Conservation (phyloP, 164 flowering plant species). For the Malania oleifera region DNA sequence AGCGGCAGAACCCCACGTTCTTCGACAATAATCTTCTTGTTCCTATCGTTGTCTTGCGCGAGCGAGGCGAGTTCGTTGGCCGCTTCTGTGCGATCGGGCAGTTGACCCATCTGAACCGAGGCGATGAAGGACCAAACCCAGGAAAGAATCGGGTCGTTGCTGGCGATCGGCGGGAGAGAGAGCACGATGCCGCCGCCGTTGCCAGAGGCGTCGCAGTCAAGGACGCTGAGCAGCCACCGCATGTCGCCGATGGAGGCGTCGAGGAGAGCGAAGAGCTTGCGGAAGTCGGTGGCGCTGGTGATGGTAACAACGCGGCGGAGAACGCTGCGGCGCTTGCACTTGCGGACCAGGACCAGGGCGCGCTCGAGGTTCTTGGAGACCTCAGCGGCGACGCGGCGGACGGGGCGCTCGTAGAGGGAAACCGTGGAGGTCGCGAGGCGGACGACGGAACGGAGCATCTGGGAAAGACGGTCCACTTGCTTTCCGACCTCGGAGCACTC, state of each 20-base stretch:
- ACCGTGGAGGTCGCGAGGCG: constrained; percentile 20
- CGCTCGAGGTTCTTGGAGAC: constrained; percentile 23
- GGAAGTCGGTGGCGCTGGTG: constrained; percentile 29
- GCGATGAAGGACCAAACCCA: constrained; percentile 36
- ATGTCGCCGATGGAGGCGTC: constrained; percentile 36
- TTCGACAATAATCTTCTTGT: constrained; percentile 31
- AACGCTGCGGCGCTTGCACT: constrained; percentile 27
- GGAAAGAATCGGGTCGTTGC: constrained; percentile 33
- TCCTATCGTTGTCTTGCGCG: constrained; percentile 28
- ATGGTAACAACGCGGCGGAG: constrained; percentile 28
- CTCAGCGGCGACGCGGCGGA: constrained; percentile 25
- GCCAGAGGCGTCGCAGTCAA: constrained; percentile 15
- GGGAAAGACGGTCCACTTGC: constrained; percentile 36
- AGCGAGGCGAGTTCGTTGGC: constrained; percentile 27
- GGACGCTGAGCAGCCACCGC: constrained; percentile 29
- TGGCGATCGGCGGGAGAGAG: constrained; percentile 33
- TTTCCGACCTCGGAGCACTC: constrained; percentile 54
- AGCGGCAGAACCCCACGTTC: constrained; percentile 32
- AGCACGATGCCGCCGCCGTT: constrained; percentile 17
- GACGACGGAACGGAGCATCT: constrained; percentile 23
- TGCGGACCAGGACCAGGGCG: constrained; percentile 26
- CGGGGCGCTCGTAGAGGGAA: constrained; percentile 31
- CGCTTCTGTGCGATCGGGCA: constrained; percentile 25
- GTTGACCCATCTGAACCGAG: constrained; percentile 20
- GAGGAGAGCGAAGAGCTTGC: constrained; percentile 20